phyloP scores from a whole-genome alignment of 1,139 yeast genomes.

The Geotrichum phurueaensis region DNA sequence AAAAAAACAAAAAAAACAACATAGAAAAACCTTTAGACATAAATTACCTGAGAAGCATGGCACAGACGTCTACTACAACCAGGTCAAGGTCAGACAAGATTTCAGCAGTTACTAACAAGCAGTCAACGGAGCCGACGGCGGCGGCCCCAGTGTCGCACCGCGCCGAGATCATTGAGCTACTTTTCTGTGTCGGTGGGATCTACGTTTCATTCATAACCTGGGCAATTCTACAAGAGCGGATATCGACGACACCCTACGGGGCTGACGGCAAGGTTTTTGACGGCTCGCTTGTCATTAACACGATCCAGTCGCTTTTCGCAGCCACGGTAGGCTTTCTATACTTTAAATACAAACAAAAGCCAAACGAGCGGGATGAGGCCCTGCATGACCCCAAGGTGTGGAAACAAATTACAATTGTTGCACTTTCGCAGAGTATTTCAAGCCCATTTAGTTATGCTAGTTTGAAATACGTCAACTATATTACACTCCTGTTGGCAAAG shows the following conservation, averaged over 20 bases:
- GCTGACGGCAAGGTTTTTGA: constrained; percentile 52
- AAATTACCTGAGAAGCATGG: not conserved
- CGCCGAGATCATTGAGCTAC: constrained; percentile 29
- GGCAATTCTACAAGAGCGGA: constrained; percentile 87
- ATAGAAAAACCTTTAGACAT: not conserved
- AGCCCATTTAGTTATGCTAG: constrained; percentile 76
- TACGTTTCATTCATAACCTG: constrained; percentile 82
- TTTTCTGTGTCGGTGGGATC: constrained; percentile 62
- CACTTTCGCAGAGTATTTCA: constrained; percentile 73
- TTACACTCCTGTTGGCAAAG: constrained; percentile 80
- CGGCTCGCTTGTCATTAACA: constrained; percentile 70
- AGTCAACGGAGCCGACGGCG: not conserved
- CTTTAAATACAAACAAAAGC: constrained; percentile 38
- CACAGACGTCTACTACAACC: not conserved
- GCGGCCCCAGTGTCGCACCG: constrained; percentile 1
- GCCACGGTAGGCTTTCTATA: constrained; percentile 61
- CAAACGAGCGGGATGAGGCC: constrained; percentile 25
- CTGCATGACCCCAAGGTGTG: constrained; percentile 26
- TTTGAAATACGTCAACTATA: constrained; percentile 74
- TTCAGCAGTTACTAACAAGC: not conserved
- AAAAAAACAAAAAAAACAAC: no score
- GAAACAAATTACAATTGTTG: constrained; percentile 53
- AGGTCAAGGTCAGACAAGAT: not conserved
- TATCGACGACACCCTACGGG: constrained; percentile 74
- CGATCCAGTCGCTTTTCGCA: constrained; percentile 70